phyloP scores from a whole-genome alignment of 208 protist species.

The Acanthamoeba lenticulata region DNA sequence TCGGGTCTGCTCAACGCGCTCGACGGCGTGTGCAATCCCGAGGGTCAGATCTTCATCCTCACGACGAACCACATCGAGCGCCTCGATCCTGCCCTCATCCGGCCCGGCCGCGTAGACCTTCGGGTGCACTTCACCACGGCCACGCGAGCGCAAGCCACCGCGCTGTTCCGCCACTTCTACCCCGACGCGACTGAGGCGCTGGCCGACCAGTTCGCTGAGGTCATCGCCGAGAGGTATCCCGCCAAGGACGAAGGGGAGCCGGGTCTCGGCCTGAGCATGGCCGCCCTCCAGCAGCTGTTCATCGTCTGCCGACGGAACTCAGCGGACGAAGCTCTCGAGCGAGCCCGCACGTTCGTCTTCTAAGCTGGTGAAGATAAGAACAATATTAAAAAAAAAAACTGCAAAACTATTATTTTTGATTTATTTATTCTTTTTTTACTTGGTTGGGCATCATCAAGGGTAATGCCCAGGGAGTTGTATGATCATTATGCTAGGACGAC shows the following conservation, averaged over 20 bases:
- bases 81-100: constrained; percentile 92
- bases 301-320: neutral
- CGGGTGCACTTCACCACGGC: constrained; percentile 91
- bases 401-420: too few species aligned
- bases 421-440: too few species aligned
- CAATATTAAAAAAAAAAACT: too few species aligned
- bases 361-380: too few species aligned
- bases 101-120: constrained; percentile 94
- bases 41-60: constrained; percentile 95
- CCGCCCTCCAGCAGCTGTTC: neutral
- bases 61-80: constrained; percentile 97
- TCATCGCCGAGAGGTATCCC: neutral
- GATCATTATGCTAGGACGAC: too few species aligned
- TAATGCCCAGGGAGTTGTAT: too few species aligned
- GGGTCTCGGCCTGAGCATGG: constrained; percentile 37
- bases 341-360: neutral
- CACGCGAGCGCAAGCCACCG: constrained; percentile 84
- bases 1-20: constrained; percentile 95
- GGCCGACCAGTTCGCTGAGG: neutral
- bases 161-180: constrained; percentile 92
- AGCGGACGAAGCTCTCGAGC: neutral
- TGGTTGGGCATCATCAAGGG: too few species aligned
- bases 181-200: neutral
- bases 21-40: constrained; percentile 93
- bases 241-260: too few species aligned